Conservation (phyloP, 2,329 filamentous ascomycete genomes). For the Bipolaris cookei region DNA sequence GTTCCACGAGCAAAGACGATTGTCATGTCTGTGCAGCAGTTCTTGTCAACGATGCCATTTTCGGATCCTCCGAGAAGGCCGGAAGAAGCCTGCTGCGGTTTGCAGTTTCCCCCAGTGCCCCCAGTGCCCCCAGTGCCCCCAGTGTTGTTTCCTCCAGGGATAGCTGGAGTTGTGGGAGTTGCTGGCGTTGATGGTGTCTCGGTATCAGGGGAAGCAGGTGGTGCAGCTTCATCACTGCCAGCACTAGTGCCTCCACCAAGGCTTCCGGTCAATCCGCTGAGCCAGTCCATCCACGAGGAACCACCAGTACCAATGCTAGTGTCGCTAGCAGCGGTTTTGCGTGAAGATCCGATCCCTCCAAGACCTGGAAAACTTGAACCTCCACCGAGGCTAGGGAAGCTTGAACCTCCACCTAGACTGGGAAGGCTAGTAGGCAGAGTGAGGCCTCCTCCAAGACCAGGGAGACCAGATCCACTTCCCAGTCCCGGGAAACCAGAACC, state of each 20-base stretch:
- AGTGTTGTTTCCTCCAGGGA: not conserved
- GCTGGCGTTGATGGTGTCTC: not conserved
- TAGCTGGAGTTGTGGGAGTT: not conserved
- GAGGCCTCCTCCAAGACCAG: not conserved
- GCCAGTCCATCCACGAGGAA: not conserved
- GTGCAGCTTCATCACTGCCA: not conserved
- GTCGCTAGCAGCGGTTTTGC: not conserved
- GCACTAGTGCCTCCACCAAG: conserved; percentile 5
- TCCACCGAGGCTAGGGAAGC: not conserved
- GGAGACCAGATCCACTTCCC: not conserved
- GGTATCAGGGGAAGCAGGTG: not conserved
- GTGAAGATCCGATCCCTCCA: not conserved
- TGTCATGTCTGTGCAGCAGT: conserved; percentile 51
- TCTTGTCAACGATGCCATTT: conserved; percentile 50
- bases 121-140: conserved; percentile 7
- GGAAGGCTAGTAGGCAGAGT: not conserved
- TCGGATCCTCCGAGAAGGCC: conserved; percentile 38
- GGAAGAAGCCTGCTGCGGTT: conserved; percentile 21
- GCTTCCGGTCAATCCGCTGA: conserved; percentile 2
- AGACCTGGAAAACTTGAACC: not conserved
- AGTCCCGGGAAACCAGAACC: not conserved
- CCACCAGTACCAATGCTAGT: not conserved
- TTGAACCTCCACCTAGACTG: conserved; percentile 1
- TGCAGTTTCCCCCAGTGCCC: conserved; percentile 34
- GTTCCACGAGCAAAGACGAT: conserved; percentile 55